A percentile compares a stretch with the other conserved stretches of the same genome.
Conservation (phyloP, 1,284 basidiomycete genomes). For the Stygiomarasmius scandens region DNA sequence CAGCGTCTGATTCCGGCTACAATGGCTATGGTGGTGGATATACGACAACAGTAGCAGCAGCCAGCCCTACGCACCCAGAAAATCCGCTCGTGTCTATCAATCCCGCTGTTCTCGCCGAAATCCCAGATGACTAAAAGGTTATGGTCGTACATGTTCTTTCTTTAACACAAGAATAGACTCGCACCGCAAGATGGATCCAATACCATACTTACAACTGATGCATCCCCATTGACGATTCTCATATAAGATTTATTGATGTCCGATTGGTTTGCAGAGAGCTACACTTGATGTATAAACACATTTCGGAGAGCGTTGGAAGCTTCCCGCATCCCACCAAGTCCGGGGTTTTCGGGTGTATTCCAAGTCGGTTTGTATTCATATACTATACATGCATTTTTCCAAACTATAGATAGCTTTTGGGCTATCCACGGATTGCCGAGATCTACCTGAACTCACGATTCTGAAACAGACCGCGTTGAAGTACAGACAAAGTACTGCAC, state of each 20-base stretch:
- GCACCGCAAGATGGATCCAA: constrained; percentile 63
- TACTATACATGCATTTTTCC: no score
- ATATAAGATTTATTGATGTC: not conserved
- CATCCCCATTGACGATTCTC: constrained; percentile 25
- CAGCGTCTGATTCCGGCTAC: not conserved
- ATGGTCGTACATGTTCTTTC: constrained; percentile 68
- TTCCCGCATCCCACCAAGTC: no score
- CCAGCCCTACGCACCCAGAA: not conserved
- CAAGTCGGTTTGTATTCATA: no score
- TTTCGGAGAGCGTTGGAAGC: no score
- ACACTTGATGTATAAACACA: constrained; percentile 32
- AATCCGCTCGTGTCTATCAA: not conserved
- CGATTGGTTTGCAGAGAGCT: constrained; percentile 23
- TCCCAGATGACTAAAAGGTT: constrained; percentile 72
- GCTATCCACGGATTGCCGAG: no score
- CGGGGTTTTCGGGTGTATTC: no score
- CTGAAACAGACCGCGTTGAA: no score
- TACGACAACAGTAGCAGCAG: constrained; percentile 21
- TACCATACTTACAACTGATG: constrained; percentile 71
- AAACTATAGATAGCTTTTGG: no score
- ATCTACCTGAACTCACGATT: no score
- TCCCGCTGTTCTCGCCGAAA: constrained; percentile 57
- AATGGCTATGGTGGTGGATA: not conserved
- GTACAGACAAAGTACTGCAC: no score
- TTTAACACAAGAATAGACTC: constrained; percentile 70